A percentile compares a stretch with the other conserved stretches of the same genome.
Conservation (phyloP, 106 monocot species). For the Amphibolis antarctica region DNA sequence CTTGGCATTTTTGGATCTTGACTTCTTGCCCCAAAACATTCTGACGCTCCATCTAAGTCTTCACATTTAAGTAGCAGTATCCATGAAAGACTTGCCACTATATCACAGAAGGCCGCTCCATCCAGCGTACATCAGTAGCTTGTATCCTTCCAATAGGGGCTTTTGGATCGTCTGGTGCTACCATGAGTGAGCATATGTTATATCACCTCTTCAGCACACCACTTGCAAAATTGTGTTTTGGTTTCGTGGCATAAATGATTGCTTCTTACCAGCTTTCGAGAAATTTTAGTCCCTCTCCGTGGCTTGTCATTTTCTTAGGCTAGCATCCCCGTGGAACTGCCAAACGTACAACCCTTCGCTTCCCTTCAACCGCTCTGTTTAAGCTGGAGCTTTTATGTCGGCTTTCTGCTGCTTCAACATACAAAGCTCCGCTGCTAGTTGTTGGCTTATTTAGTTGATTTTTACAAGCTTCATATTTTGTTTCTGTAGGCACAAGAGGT, state of each 20-base stretch:
- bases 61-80: neutral
- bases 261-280: neutral
- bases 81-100: neutral
- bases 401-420: too few species aligned
- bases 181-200: too few species aligned
- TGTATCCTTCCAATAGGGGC: too few species aligned
- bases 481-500: too few species aligned
- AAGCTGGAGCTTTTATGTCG: too few species aligned
- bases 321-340: neutral
- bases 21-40: neutral
- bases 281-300: neutral
- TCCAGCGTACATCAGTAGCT: too few species aligned
- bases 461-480: too few species aligned
- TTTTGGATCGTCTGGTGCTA: too few species aligned
- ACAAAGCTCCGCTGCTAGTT: neutral
- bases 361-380: neutral
- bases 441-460: neutral
- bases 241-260: neutral
- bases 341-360: neutral
- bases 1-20: neutral
- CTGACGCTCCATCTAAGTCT: neutral
- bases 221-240: too few species aligned
- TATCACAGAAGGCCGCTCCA: too few species aligned
- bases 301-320: neutral
- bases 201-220: too few species aligned